Base-by-base conservation (phyloP, 805 yeast species). In the Candida ortonii region DNA sequence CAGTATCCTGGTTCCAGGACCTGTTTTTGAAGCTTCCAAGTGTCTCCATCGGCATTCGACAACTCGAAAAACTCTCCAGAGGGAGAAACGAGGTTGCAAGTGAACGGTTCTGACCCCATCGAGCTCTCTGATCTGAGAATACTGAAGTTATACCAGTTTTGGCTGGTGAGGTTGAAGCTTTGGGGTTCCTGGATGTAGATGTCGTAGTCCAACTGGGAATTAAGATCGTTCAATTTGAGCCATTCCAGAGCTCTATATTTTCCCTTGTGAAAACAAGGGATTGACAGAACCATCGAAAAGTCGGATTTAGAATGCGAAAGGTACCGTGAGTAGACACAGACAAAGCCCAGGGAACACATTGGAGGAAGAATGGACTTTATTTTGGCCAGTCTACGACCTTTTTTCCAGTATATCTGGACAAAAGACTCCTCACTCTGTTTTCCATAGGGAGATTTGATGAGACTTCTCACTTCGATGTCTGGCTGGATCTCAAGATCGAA, bases 171-270 rank as follows among this genome's bases (percentile, higher is more conserved):
- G 38, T 72, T 68, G 46, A 71, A 73, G 42, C 80, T 74, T 57
- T 90, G 97, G 2, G 98, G 98, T 45, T 83, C 86, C 35, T 76
- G 70, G 38, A 93, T 73, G 58, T 90, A 93, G 30, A 87, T 58
- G 55, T 90, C 98, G 41, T 80, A 76, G 27, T 70, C 68, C 11
- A 46, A 21, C 50, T 74, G 78, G 18, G 81, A 72, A 12, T 83
- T 80, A 0, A 90, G 77, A 2, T 93, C 87, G 46, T 73, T 80
- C 34, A 86, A 64, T 13, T 77, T 76, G 12, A 84, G 85, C 64
- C 64, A 59, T 41, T 78, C 78, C 31, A 78, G 70, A 9, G 75
- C 71, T 48, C 73, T 78, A 50, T 70, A 69, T 28, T 67, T 58
- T 6, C 96, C 95, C 18, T 64, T 63, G 52, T 88, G 96, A 32